Evolutionary conservation across 441 rosid genomes (phyloP).

Genomic region (Jatropha podagrica): DNA sequence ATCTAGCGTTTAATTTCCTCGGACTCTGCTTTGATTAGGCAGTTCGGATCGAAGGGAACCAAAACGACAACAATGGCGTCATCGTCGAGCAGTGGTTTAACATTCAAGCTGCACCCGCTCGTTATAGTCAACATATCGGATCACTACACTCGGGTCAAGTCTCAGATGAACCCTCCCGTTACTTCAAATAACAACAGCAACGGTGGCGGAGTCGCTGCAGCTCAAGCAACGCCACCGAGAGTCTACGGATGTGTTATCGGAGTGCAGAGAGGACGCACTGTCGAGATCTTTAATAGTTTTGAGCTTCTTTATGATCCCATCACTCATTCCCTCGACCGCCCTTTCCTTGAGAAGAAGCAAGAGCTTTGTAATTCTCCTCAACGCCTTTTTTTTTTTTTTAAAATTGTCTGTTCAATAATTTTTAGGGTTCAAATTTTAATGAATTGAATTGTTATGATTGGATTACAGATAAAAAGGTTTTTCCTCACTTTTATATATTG

Average conservation of each 20-base stretch:
- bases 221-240: constrained; percentile 42
- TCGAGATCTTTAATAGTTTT: constrained; percentile 96
- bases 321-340: constrained; percentile 66
- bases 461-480: constrained; percentile 78
- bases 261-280: constrained; percentile 89
- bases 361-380: constrained; percentile 65
- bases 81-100: constrained; percentile 89
- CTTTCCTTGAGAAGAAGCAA: constrained; percentile 94
- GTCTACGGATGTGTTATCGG: constrained; percentile 95
- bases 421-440: not conserved
- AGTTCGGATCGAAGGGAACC: not conserved
- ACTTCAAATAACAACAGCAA: constrained; percentile 6
- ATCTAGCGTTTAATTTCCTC: not conserved
- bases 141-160: constrained; percentile 87
- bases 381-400: not conserved
- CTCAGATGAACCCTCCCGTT: constrained; percentile 65
- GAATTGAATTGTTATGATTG: not conserved
- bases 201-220: constrained; percentile 35
- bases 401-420: not conserved
- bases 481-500: constrained; percentile 79
- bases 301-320: constrained; percentile 89
- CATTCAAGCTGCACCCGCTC: constrained; percentile 93
- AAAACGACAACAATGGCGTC: constrained; percentile 56
- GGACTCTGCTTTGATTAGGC: not conserved
- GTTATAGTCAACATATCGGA: constrained; percentile 95